Evolutionary conservation across 1,284 basidiomycete genomes (phyloP), one percentile per base, ranked within the genome.

Genomic region (Cutaneotrichosporon spelunceum): DNA sequence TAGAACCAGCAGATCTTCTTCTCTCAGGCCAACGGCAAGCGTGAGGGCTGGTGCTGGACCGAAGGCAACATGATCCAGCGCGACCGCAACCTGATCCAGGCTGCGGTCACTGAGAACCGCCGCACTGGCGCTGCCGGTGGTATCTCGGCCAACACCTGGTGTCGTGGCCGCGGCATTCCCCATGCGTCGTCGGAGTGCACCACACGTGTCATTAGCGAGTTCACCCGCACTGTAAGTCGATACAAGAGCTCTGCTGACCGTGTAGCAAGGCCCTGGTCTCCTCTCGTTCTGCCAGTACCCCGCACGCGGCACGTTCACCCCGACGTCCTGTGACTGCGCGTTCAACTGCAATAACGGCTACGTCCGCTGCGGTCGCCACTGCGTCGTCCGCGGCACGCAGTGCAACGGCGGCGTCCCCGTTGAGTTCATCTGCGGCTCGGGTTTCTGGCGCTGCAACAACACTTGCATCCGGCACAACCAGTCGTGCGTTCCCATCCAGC

Each of bases 281-380:
- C 49, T 50, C 27, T 50, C 49, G 27, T 27, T 50, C 27, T 50
- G 49, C 49, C 14, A n/a, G 27, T 50, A 50, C 29, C 49, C 49
- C 49, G 26, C n/a, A 19, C 27, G 26, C 27, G 49, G 49, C 49
- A 29, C 27, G 19, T 50, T 50, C n/a, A 33, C 26, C 19, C 49
- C 49, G 2, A 30, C 27, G 6, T n/a, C 5, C 27, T 50, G 49
- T 29, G 27, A 50, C 49, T 50, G 49, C 27, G 27, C 4, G 14
- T 50, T 29, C 29, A 11, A 13, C 19, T 50, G 49, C 14, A 33
- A 19, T 19, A 19, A 16, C 1, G 27, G 27, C 49, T 30, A 26
- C 16, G 27, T n/a, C 13, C 27, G 27, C 27, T 50, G 49, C n/a
- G 49, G 49, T 27, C 49, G 49, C 49, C n/a, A n/a, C 14, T 50